Conservation (phyloP, 192 early-diverging fungal genomes). For the Coemansia sp. region DNA sequence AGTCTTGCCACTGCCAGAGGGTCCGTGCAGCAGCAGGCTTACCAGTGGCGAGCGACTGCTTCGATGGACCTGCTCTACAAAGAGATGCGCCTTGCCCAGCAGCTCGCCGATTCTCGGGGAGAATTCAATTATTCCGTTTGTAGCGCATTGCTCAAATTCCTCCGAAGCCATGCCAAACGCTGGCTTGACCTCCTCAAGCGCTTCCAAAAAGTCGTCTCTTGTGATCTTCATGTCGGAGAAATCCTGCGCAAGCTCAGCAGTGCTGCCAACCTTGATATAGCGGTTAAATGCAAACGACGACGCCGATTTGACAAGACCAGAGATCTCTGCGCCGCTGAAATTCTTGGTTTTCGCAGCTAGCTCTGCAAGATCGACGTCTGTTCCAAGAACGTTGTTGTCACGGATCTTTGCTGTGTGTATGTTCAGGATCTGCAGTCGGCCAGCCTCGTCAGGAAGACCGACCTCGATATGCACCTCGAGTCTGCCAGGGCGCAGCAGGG, state of each 20-base stretch:
- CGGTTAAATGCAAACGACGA: conserved; percentile 95
- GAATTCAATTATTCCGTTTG: conserved; percentile 87
- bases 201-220: conserved; percentile 82
- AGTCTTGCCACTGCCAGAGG: conserved; percentile 89
- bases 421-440: conserved; percentile 92
- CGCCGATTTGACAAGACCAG: conserved; percentile 88
- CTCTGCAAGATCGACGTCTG: conserved; percentile 82
- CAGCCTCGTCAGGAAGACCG: conserved; percentile 87
- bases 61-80: conserved; percentile 74
- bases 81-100: conserved; percentile 60
- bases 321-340: conserved; percentile 97
- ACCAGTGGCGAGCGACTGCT: conserved; percentile 86
- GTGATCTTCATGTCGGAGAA: conserved; percentile 86
- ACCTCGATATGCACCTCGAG: conserved; percentile 98
- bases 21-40: conserved; percentile 86
- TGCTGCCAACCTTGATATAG: conserved; percentile 90
- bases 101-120: conserved; percentile 62
- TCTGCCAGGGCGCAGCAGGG: conserved; percentile 91
- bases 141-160: conserved; percentile 82
- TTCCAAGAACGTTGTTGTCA: conserved; percentile 74
- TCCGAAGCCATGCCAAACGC: conserved; percentile 93
- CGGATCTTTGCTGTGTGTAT: conserved; percentile 90
- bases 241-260: conserved; percentile 80
- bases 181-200: conserved; percentile 90
- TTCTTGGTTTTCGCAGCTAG: conserved; percentile 91